Evolutionary conservation across 2,329 filamentous ascomycete genomes (phyloP).

Genomic region (Phialocephala subalpina): DNA sequence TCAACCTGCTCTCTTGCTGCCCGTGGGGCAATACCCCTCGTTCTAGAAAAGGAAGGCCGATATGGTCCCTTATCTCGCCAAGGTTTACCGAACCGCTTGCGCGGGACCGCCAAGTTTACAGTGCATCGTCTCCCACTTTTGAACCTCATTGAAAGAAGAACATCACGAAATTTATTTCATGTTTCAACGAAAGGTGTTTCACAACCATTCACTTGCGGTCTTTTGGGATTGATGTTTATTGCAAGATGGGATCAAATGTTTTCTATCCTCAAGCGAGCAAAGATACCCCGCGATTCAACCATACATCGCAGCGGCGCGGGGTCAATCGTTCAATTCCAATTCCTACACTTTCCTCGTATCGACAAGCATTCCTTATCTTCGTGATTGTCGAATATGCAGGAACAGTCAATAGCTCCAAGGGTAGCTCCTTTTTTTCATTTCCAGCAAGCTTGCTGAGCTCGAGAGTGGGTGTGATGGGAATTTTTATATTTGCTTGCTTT

Average conservation of each 20-base stretch:
- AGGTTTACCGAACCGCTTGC: slow-evolving; percentile 2
- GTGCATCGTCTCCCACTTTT: neutral
- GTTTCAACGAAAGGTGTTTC: neutral
- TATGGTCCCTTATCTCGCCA: neutral
- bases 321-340: too few species aligned
- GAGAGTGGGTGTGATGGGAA: neutral
- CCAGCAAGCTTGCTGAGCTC: neutral
- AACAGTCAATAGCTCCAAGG: slow-evolving; percentile 10
- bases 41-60: neutral
- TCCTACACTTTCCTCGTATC: neutral
- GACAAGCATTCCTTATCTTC: slow-evolving; percentile 6
- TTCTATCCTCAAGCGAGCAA: too few species aligned
- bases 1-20: too few species aligned
- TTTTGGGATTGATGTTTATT: neutral
- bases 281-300: neutral
- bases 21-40: neutral
- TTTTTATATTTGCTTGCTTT: neutral
- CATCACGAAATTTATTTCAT: neutral
- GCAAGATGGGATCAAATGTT: neutral
- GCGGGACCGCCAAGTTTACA: neutral
- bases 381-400: neutral
- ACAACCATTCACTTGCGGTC: neutral
- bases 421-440: neutral
- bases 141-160: neutral
- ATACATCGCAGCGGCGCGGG: neutral